Evolutionary conservation across 352 stramenopile genomes (phyloP), one percentile per base, ranked within the genome.

Genomic region (Globisporangium mamillatum): DNA sequence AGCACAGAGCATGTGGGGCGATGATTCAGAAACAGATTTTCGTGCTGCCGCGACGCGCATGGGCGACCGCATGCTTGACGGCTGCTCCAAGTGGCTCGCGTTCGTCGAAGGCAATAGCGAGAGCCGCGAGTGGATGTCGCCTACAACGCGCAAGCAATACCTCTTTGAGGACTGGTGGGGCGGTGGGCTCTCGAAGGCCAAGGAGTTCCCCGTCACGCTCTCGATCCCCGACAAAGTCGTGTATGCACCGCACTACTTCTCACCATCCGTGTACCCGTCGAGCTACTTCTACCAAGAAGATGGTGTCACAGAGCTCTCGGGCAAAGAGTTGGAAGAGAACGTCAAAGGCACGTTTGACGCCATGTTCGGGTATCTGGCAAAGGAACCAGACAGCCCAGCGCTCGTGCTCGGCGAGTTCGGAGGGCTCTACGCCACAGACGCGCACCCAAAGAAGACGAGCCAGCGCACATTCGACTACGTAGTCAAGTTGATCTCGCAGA

Each of bases 191-290:
- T 77, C 86, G 69, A 63, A 74, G 3, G 78, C 74, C 22, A 69
- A 73, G 14, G 71, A 77, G n/a, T 71, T 78, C 25, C 74, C 78
- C 1, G 55, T 90, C 12, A 78, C 79, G 16, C 85, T 92, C 64
- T 70, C 63, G 9, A 69, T 78, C 9, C 52, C 74, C 7, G 71
- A 89, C 66, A 93, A 93, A 61, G 71, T 93, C n/a, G 86, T 93
- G 6, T 93, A 87, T 58, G 86, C 84, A 1, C 86, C 86, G 32
- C 86, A 93, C 70, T 93, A 90, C 66, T 87, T 89, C 73, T 90
- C 80, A 4, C 80, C 85, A 1, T 78, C 80, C 1, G 81, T 89
- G 64, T 90, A 83, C 27, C 82, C 82, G 0, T 75, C 90, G 60
- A 20, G 63, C 22, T 92, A 92, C 53, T 86, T 92, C 24, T 90